Conservation (phyloP, 2,329 filamentous ascomycete genomes). For the Fusarium longipes region DNA sequence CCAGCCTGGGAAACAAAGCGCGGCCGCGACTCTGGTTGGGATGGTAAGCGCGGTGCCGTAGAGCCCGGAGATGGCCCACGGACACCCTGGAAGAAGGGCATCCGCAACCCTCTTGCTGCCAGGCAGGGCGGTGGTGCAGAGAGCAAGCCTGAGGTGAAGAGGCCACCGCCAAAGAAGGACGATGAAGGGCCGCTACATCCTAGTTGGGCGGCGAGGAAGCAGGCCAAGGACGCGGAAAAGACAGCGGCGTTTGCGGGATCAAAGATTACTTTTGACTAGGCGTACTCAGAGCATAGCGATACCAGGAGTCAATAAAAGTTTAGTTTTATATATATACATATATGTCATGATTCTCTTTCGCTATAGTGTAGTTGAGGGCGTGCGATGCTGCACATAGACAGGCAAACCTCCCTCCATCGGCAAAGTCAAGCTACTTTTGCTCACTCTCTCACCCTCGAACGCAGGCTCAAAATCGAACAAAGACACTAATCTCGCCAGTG, state of each 20-base stretch:
- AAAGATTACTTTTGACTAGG: conserved; percentile 69
- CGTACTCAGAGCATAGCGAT: conserved; percentile 31
- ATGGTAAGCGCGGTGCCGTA: conserved; percentile 66
- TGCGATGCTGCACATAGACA: conserved; percentile 34
- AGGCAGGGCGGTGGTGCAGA: conserved; percentile 24
- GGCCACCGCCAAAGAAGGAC: conserved; percentile 52
- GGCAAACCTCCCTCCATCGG: conserved; percentile 72
- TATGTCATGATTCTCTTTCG: fast-evolving
- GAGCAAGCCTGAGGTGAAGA: conserved; percentile 28
- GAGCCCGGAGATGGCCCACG: conserved; percentile 53
- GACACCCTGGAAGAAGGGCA: conserved; percentile 66
- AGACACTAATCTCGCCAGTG: conserved; percentile 61
- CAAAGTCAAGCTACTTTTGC: conserved; percentile 70
- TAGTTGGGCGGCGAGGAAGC: conserved; percentile 73
- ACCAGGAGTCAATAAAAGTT: conserved; percentile 39
- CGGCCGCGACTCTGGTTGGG: conserved; percentile 66
- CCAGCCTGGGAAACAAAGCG: conserved; percentile 48
- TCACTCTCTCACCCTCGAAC: conserved; percentile 61
- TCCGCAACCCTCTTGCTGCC: conserved; percentile 52
- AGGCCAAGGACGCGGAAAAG: conserved; percentile 67
- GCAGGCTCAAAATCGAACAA: conserved; percentile 63
- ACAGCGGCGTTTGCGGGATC: conserved; percentile 65
- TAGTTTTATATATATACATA: conserved; percentile 3
- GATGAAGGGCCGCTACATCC: conserved; percentile 69
- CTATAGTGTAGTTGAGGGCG: not conserved